These are phyloP conservation scores for Saccharomycopsis fibuligera DNA, from an alignment of 805 yeast species.

Conservation along the genomic window DNA sequence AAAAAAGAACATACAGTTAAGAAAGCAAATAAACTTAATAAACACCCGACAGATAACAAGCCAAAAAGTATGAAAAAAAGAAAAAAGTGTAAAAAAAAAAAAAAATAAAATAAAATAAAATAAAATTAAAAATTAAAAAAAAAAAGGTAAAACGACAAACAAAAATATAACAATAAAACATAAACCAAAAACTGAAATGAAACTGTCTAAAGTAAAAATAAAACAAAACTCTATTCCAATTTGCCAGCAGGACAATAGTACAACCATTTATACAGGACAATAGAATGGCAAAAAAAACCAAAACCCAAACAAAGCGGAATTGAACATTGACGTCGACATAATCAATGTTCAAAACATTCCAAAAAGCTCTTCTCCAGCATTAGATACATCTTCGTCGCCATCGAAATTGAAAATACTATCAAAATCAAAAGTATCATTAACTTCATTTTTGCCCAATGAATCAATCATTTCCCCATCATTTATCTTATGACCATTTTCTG, in stretches of 20 bases:
- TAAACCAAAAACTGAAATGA: neutral
- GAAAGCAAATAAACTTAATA: too few species aligned
- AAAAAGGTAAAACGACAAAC: too few species aligned
- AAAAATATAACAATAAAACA: neutral
- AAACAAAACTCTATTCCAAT: too few species aligned
- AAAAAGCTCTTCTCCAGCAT: neutral
- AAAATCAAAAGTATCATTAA: conserved; percentile 18
- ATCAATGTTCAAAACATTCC: neutral
- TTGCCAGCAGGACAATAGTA: neutral
- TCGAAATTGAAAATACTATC: conserved; percentile 20
- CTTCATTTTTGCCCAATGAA: conserved; percentile 3
- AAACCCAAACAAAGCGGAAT: neutral
- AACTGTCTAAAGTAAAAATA: too few species aligned
- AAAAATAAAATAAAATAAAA: too few species aligned
- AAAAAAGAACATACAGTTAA: neutral
- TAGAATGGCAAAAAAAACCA: too few species aligned
- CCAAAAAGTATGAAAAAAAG: too few species aligned
- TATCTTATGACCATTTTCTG: neutral
- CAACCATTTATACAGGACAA: neutral
- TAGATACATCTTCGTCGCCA: conserved; percentile 19
- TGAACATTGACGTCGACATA: too few species aligned
- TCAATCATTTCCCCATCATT: neutral
- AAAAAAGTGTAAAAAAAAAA: too few species aligned
- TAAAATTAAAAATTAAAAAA: too few species aligned
- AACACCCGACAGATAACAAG: too few species aligned